phyloP scores from a whole-genome alignment of 1,139 yeast species.

The Hansenula sp. region DNA sequence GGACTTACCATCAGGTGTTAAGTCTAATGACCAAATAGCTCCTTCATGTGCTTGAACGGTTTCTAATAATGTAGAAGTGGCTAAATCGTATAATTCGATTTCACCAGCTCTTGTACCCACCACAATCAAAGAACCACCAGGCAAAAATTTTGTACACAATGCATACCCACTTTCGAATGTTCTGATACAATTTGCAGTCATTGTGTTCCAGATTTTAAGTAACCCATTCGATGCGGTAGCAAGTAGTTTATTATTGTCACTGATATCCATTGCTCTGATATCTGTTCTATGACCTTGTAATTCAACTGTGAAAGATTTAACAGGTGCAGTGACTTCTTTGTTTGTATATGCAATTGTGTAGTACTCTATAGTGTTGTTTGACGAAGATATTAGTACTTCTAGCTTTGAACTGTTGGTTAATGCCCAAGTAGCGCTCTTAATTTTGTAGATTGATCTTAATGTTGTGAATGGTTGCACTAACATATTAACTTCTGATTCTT shows the following conservation, averaged over 20 bases:
- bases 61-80: slow-evolving; percentile 70
- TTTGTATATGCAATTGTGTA: slow-evolving; percentile 46
- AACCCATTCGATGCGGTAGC: slow-evolving; percentile 92
- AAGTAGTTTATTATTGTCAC: slow-evolving; percentile 72
- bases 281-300: slow-evolving; percentile 87
- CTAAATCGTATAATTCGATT: slow-evolving; percentile 79
- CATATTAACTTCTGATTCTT: slow-evolving; percentile 53
- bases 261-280: slow-evolving; percentile 75
- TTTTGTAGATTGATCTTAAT: slow-evolving; percentile 51
- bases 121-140: slow-evolving; percentile 85
- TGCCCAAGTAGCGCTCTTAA: slow-evolving; percentile 57
- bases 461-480: slow-evolving; percentile 61
- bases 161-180: slow-evolving; percentile 91
- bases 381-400: slow-evolving; percentile 58
- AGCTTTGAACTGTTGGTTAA: slow-evolving; percentile 38
- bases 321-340: slow-evolving; percentile 46
- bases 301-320: slow-evolving; percentile 56
- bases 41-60: slow-evolving; percentile 79
- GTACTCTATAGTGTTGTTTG: slow-evolving; percentile 73
- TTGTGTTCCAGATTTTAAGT: slow-evolving; percentile 83
- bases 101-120: slow-evolving; percentile 91
- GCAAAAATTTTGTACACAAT: slow-evolving; percentile 73
- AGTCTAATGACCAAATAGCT: slow-evolving; percentile 88
- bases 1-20: slow-evolving; percentile 80
- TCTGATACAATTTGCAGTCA: slow-evolving; percentile 70